A percentile compares a stretch with the other conserved stretches of the same genome.
These are phyloP conservation scores for Amoeboaphelidium protococcarum DNA, from an alignment of 371 early-diverging fungal species.

Conservation along the genomic window DNA sequence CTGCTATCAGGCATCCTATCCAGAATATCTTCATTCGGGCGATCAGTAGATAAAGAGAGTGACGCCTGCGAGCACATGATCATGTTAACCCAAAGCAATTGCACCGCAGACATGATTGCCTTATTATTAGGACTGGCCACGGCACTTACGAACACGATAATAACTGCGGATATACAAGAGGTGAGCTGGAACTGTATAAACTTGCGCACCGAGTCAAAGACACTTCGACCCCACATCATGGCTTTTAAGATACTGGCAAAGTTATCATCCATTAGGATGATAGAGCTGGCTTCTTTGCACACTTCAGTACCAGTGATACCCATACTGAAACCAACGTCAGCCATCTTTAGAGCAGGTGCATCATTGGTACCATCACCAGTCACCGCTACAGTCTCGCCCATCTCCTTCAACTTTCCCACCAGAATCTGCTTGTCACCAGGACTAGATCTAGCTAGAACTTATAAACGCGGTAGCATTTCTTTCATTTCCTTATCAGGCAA, in stretches of 20 bases:
- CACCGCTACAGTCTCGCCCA: conserved; percentile 78
- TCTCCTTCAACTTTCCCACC: conserved; percentile 48
- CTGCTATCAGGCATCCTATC: conserved; percentile 46
- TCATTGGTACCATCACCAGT: conserved; percentile 96
- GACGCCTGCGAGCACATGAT: conserved; percentile 70
- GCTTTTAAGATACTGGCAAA: conserved; percentile 32
- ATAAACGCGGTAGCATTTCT: conserved; percentile 47
- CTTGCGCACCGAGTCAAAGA: conserved; percentile 76
- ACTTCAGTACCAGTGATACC: conserved; percentile 91
- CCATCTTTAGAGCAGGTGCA: conserved; percentile 76
- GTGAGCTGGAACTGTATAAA: conserved; percentile 90
- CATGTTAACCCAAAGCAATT: conserved; percentile 56
- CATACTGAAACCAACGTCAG: conserved; percentile 93
- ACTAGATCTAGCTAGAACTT: conserved; percentile 72
- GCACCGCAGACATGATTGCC: conserved; percentile 46
- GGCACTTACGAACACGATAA: conserved; percentile 10
- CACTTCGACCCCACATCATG: conserved; percentile 78
- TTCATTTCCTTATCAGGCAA: conserved; percentile 50
- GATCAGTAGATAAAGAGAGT: conserved; percentile 55
- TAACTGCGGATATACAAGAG: conserved; percentile 68
- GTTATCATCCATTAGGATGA: conserved; percentile 85
- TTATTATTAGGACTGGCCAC: conserved; percentile 3
- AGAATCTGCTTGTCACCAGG: conserved; percentile 83
- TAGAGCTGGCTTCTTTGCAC: conserved; percentile 78
- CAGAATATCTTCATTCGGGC: conserved; percentile 43